Conservation (phyloP, 768 basidiomycete species). For the Termitomyces sp. region DNA sequence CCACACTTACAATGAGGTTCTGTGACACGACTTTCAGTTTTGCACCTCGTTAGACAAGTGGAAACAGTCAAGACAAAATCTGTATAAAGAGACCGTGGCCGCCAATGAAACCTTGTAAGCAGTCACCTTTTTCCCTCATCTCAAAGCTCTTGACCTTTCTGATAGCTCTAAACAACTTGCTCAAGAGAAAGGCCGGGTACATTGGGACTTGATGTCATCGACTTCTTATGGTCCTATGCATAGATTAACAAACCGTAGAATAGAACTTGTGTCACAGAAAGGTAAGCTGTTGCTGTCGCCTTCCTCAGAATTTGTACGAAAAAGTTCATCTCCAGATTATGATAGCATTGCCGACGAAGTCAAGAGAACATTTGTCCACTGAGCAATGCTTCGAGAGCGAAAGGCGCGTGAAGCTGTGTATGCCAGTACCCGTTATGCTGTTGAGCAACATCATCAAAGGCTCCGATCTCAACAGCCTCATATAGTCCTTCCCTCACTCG, state of each 20-base stretch:
- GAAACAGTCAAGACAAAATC: slow-evolving; percentile 3
- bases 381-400: slow-evolving; percentile 17
- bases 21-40: slow-evolving; percentile 4
- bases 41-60: slow-evolving; percentile 7
- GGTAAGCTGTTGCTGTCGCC: slow-evolving; percentile 24
- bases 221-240: slow-evolving; percentile 34
- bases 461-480: slow-evolving; percentile 30
- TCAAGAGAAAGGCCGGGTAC: slow-evolving; percentile 33
- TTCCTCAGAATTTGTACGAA: not conserved
- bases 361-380: slow-evolving; percentile 17
- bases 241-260: slow-evolving; percentile 26
- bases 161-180: slow-evolving; percentile 32
- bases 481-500: slow-evolving; percentile 35
- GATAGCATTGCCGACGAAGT: slow-evolving; percentile 18
- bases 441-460: slow-evolving; percentile 38
- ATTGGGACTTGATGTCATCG: slow-evolving; percentile 33
- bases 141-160: not conserved
- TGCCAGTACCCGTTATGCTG: slow-evolving; percentile 23
- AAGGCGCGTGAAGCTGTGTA: slow-evolving; percentile 17
- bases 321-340: slow-evolving; percentile 23
- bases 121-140: not conserved
- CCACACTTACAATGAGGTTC: not conserved
- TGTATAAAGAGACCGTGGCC: not conserved
- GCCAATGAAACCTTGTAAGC: slow-evolving; percentile 18
- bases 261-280: slow-evolving; percentile 29